Base-by-base conservation (phyloP, 495 filamentous ascomycete genomes). In the Amphirosellinia nigrospora region DNA sequence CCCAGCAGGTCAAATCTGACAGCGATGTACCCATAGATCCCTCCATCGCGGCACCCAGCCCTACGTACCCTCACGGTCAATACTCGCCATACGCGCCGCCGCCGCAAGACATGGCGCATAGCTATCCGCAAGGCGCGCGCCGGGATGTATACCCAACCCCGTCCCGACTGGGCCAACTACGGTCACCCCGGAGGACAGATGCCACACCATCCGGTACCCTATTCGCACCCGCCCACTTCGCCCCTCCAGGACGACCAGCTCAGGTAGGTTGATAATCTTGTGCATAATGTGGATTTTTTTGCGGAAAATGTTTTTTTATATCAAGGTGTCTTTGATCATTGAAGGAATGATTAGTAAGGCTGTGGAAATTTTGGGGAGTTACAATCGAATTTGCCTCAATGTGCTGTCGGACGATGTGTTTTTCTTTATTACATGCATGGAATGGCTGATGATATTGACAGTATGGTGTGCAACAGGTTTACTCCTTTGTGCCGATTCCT, bases 11-110 rank as follows among this genome's bases (percentile, higher is more conserved):
- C 80, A 93, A 92, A 82, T 95, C 93, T 97, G 91, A 97, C 94
- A 86, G 87, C 89, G 90, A 93, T 88, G 88, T 96, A 85, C 94
- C 93, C 92, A 92, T 97, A 98, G 96, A 99, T 96, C 94, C 95
- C 72, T 94, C 94, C 74, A 96, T 98, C 74, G 92, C 96, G 80
- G 91, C 92, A 74, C 90, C 93, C 69, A 97, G 94, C 85, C 93
- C 95, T 63, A 92, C 93, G 72, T 97, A 97, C 77, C 89, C 93
- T 74, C 88, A 90, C 62, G 80, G 77, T 39, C 87, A 89, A 73
- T 89, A 97, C 82, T 92, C 94, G 70, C 93, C 94, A 36, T 98
- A 97, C 82, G 79, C 79, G 55, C 89, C 92, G 46, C 91, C 92
- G 19, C 89, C 90, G 75, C 92, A 93, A 84, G 93, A 97, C 62